Base-by-base conservation (phyloP, 2,329 filamentous ascomycete species). In the Endoconidiophora laricicola region DNA sequence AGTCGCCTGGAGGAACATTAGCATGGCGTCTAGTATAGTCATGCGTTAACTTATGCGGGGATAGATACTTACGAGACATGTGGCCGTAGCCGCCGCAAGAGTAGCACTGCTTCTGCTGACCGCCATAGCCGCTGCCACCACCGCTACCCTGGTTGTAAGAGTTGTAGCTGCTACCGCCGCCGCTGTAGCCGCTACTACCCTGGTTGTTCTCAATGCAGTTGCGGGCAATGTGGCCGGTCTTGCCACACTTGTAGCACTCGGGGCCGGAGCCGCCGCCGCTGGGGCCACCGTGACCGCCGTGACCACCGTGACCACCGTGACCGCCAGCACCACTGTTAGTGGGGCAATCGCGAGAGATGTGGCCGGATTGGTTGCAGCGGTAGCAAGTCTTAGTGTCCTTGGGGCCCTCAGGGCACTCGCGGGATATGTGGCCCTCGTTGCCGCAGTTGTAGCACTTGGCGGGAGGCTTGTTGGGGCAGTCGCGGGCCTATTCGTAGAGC, bases 231-330 rank as follows among this genome's bases (percentile, higher is more conserved):
- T 96, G 91, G 54, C 91, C 91, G 58, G 87, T 76, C 73, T 94
- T 85, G 56, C 88, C 88, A 70, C 91, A 98, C 82, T 95, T 95
- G 80, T 95, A 95, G 79, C 87, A 94, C 70, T 94, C 83, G 58
- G 82, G 74, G 51, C 69, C 64, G 56, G 68, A 65, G n/a, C 46
- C 18, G 14, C 36, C 37, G 18, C 10, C 4, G 23, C 36, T 10
- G 26, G 6, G 5, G n/a, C n/a, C n/a, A n/a, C n/a, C n/a, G n/a
- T n/a, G n/a, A n/a, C n/a, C n/a, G 29, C 7, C 29, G 9, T 33
- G 7, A 58, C 60, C 62, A 57, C 68, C 68, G 56, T 68, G 65
- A 55, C 68, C 69, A 51, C 64, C 63, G 57, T 66, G 69, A 57
- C 67, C 68, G 58, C 67, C 67, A 51, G 65, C 62, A 54, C 65